Evolutionary conservation across 1,139 yeast genomes (phyloP).

Genomic region (Kurtzmaniella quercitrusa): DNA sequence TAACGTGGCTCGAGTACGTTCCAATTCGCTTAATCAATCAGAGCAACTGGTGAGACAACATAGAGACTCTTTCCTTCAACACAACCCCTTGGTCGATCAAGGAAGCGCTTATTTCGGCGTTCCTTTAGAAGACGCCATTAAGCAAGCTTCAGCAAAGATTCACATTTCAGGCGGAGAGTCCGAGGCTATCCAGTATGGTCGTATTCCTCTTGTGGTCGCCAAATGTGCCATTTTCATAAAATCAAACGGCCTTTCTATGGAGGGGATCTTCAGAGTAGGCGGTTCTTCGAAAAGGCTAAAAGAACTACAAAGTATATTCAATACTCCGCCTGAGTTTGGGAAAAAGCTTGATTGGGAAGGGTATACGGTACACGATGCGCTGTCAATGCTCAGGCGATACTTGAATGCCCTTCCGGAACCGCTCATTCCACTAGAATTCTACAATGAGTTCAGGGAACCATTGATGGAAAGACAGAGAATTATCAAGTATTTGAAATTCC

Average conservation of each 20-base stretch:
- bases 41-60: conserved; percentile 45
- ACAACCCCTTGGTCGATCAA: conserved; percentile 41
- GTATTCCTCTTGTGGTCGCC: conserved; percentile 88
- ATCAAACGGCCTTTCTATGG: conserved; percentile 68
- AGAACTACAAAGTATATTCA: conserved; percentile 78
- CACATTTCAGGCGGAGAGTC: conserved; percentile 50
- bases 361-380: conserved; percentile 96
- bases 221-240: conserved; percentile 88
- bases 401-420: conserved; percentile 92
- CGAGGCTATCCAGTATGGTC: conserved; percentile 65
- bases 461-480: conserved; percentile 57
- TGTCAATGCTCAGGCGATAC: conserved; percentile 80
- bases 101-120: conserved; percentile 78
- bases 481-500: conserved; percentile 56
- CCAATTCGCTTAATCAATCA: conserved; percentile 32
- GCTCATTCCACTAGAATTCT: conserved; percentile 71
- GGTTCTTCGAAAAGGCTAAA: conserved; percentile 89
- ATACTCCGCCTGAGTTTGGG: conserved; percentile 86
- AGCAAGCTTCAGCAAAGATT: conserved; percentile 72
- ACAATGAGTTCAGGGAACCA: conserved; percentile 79
- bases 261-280: conserved; percentile 91
- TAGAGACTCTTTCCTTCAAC: conserved; percentile 51
- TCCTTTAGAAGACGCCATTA: conserved; percentile 64
- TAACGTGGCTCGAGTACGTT: conserved; percentile 40
- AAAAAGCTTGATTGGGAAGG: conserved; percentile 87